phyloP scores from a whole-genome alignment of 805 yeast genomes.

The Pichia pseudocactophila region DNA sequence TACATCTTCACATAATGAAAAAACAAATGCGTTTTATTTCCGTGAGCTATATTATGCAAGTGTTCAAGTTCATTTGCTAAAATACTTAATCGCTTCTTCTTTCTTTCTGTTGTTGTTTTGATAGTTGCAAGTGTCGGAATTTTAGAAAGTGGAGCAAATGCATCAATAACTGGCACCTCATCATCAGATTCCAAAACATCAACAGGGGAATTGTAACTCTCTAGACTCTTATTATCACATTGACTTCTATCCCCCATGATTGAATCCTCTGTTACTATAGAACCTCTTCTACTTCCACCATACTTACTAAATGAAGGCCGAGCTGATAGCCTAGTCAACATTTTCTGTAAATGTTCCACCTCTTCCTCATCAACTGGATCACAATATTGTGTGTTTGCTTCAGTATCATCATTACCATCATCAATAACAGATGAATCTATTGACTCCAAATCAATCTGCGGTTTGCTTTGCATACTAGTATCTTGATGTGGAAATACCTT shows the following conservation, averaged over 20 bases:
- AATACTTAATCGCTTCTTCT: conserved; percentile 15
- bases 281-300: not conserved
- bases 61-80: conserved; percentile 14
- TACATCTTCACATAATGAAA: conserved; percentile 35
- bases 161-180: conserved; percentile 30
- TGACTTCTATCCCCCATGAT: not conserved
- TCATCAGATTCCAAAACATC: conserved; percentile 18
- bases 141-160: conserved; percentile 26
- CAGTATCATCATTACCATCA: conserved; percentile 4
- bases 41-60: conserved; percentile 15
- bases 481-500: too few relatives aligned
- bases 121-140: conserved; percentile 21
- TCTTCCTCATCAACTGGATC: conserved; percentile 13
- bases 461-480: too few relatives aligned
- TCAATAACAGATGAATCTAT: conserved; percentile 1
- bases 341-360: conserved; percentile 23
- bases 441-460: not conserved
- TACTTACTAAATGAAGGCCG: conserved; percentile 13
- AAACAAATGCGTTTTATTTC: conserved; percentile 15
- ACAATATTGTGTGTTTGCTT: not conserved
- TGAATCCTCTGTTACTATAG: not conserved
- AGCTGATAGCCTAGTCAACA: conserved; percentile 29
- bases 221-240: not conserved
- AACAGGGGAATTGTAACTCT: not conserved
- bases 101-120: conserved; percentile 12